These are phyloP conservation scores for Hypoxylon sp. DNA, from an alignment of 2,329 filamentous ascomycete genomes.

Conservation along the genomic window DNA sequence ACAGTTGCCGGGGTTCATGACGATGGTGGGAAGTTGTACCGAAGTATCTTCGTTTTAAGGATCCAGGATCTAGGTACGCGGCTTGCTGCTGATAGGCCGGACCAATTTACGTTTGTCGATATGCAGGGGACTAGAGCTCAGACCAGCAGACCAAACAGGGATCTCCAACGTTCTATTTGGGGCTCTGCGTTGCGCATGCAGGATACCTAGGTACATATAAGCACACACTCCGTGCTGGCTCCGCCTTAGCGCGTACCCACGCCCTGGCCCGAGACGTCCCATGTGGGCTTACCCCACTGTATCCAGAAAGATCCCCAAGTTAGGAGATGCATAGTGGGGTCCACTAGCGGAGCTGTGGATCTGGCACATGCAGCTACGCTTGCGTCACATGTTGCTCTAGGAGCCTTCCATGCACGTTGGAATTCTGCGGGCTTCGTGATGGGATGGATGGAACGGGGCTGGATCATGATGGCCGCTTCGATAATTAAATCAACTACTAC, in stretches of 20 bases:
- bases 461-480: conserved; percentile 5
- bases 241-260: conserved; percentile 19
- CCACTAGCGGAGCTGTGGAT: conserved; percentile 24
- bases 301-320: conserved; percentile 29
- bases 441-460: conserved; percentile 17
- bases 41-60: conserved; percentile 22
- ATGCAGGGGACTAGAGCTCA: conserved; percentile 36
- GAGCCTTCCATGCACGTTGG: conserved; percentile 28
- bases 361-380: conserved; percentile 34
- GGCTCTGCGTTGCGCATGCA: conserved; percentile 37
- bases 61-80: conserved; percentile 12
- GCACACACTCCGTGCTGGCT: neutral
- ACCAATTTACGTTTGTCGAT: conserved; percentile 33
- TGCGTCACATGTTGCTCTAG: conserved; percentile 38
- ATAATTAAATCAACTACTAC: conserved; percentile 4
- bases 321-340: conserved; percentile 33
- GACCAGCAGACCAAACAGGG: conserved; percentile 28
- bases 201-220: conserved; percentile 22
- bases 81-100: conserved; percentile 19
- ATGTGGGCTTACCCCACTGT: conserved; percentile 29
- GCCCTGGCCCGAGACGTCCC: conserved; percentile 36
- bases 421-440: conserved; percentile 8
- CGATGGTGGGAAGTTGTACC: conserved; percentile 27
- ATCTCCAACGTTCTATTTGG: conserved; percentile 39
- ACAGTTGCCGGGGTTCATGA: conserved; percentile 12